These are phyloP conservation scores for Rhodotorula sp. DNA, from an alignment of 1,284 basidiomycete genomes.

Conservation along the genomic window DNA sequence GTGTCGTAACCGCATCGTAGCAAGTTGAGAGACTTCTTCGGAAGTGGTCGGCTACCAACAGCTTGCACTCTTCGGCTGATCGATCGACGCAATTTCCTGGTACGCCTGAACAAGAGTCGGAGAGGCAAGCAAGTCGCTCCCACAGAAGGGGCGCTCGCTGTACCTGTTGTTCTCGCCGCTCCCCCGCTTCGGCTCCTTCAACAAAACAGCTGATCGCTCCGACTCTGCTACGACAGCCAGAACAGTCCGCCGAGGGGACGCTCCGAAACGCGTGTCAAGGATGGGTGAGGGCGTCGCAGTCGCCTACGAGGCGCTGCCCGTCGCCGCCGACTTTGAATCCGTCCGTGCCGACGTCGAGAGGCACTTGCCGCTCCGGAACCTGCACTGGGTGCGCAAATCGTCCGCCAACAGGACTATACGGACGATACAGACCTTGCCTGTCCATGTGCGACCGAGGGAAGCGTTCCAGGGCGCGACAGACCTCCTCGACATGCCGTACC, in stretches of 20 bases:
- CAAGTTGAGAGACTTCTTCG: too few relatives aligned
- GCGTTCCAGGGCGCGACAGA: slow-evolving; percentile 67
- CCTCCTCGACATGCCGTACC: slow-evolving; percentile 76
- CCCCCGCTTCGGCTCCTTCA: background rate
- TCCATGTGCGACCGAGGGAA: slow-evolving; percentile 58
- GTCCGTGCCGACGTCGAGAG: slow-evolving; percentile 57
- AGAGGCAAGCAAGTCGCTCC: too few relatives aligned
- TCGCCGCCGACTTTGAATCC: slow-evolving; percentile 45
- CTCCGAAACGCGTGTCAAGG: too few relatives aligned
- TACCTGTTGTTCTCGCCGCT: background rate
- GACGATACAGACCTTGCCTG: slow-evolving; percentile 81
- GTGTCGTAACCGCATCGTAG: slow-evolving; percentile 13
- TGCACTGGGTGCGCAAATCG: slow-evolving; percentile 76
- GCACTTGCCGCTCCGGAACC: slow-evolving; percentile 78
- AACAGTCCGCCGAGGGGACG: too few relatives aligned
- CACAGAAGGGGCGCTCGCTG: too few relatives aligned
- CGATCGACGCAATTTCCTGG: too few relatives aligned
- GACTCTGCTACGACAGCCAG: background rate
- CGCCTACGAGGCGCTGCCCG: slow-evolving; percentile 35
- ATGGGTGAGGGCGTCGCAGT: slow-evolving; percentile 18
- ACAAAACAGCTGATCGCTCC: background rate
- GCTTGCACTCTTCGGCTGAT: too few relatives aligned
- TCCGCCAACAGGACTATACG: slow-evolving; percentile 64
- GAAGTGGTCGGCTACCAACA: too few relatives aligned
- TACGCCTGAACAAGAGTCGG: too few relatives aligned